Evolutionary conservation across 306 rosid genomes (phyloP), one percentile per base, ranked within the genome.

Genomic region (Vigna trinervia): DNA sequence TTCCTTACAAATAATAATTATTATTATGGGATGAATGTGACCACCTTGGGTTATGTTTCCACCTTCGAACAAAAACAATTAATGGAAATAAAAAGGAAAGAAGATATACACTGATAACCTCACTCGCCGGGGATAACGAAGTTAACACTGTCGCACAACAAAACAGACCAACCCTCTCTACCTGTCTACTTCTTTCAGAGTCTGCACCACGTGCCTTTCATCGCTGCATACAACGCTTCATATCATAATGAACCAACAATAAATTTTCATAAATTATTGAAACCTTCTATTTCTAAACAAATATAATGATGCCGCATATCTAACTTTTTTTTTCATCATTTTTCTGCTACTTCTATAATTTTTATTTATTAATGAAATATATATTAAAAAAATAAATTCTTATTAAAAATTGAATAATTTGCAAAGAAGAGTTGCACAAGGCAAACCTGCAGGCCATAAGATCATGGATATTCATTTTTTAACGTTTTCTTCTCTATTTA

Each of bases 381-480:
- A 36, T 6, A 36, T 36, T 36, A 36, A 36, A 36, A 34, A 36
- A 36, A 36, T 1, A 36, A 36, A 5, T 41, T 41, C 4, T 41
- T 41, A 39, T 39, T 39, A 1, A 39, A 9, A 39, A 4, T 53
- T 1, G 32, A 56, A 58, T 58, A 59, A 59, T 59, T 26, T 59
- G 0, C 28, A 0, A 28, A 23, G 13, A 13, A 53, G 28, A 11
- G 57, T 47, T 71, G 39, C 86, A n/a, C 36, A 62, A 12, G 41
- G 59, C 76, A 73, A 50, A 72, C 57, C 30, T 71, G 72, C 79
- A 63, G 69, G 79, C 75, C 82, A 67, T 73, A 3, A n/a, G 47
- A 6, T 23, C 28, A n/a, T 32, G 57, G 51, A 41, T 51, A 32
- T 38, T 68, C 34, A 26, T 48, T 71, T 38, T 67, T 77, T 34